Conservation (phyloP, 192 early-diverging fungal genomes). For the Backusella psychrophila region DNA sequence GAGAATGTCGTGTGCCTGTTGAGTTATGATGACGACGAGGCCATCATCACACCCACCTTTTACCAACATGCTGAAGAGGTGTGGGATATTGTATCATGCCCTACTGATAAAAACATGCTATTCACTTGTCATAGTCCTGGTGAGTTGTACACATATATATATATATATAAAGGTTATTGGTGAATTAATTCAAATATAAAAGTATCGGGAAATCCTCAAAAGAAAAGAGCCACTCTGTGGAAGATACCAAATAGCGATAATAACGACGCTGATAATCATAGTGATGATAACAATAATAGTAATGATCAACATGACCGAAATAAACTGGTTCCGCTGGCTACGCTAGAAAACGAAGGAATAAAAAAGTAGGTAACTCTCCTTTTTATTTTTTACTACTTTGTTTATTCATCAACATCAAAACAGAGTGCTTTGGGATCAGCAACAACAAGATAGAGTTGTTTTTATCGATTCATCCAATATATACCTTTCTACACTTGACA, state of each 20-base stretch:
- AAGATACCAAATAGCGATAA: background rate
- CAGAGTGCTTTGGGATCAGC: slow-evolving; percentile 55
- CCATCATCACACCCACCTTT: slow-evolving; percentile 53
- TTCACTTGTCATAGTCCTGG: slow-evolving; percentile 57
- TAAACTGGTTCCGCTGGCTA: background rate
- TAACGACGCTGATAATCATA: background rate
- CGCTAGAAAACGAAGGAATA: slow-evolving; percentile 8
- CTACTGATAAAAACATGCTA: slow-evolving; percentile 53
- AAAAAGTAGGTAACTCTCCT: slow-evolving; percentile 3
- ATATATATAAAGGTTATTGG: background rate
- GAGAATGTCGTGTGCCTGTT: slow-evolving; percentile 69
- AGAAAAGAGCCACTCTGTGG: slow-evolving; percentile 27
- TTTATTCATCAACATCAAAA: background rate
- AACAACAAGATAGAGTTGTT: slow-evolving; percentile 21
- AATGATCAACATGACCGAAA: background rate
- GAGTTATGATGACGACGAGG: slow-evolving; percentile 73
- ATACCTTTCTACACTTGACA: slow-evolving; percentile 48
- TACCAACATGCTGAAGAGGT: slow-evolving; percentile 68
- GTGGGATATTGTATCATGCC: slow-evolving; percentile 62
- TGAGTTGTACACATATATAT: slow-evolving; percentile 3
- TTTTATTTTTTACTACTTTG: background rate
- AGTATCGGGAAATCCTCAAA: slow-evolving; percentile 3
- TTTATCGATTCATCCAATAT: slow-evolving; percentile 41
- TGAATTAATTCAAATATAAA: too few relatives aligned
- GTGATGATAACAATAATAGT: background rate